Evolutionary conservation across 768 basidiomycete genomes (phyloP).

Genomic region (Auriculariales sp.): DNA sequence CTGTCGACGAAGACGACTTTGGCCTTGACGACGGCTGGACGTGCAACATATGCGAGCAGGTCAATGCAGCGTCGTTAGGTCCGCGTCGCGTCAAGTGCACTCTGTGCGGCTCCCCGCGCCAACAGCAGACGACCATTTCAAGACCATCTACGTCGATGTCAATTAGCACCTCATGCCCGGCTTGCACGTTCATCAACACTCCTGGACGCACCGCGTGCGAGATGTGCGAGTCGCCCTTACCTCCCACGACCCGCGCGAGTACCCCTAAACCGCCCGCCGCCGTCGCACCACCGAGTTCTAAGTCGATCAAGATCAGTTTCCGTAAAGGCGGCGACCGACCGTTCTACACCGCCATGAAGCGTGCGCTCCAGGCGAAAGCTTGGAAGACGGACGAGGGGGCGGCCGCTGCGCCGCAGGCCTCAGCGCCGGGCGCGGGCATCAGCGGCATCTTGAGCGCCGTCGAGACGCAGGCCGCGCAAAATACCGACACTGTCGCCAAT

Average conservation of each 20-base stretch:
- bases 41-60: conserved; percentile 79
- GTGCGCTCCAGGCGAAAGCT: conserved; percentile 48
- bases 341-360: conserved; percentile 66
- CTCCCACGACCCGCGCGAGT: conserved; percentile 40
- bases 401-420: conserved; percentile 6
- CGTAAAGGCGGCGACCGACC: conserved; percentile 78
- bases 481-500: conserved; percentile 51
- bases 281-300: conserved; percentile 21
- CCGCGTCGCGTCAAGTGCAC: conserved; percentile 46
- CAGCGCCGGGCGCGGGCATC: conserved; percentile 31
- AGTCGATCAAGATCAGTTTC: conserved; percentile 68
- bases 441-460: conserved; percentile 69
- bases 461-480: conserved; percentile 46
- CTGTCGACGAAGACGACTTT: conserved; percentile 12
- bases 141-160: conserved; percentile 21
- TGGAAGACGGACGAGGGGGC: conserved; percentile 44
- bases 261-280: conserved; percentile 14
- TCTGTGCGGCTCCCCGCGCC: conserved; percentile 69
- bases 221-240: conserved; percentile 67
- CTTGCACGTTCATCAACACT: conserved; percentile 89
- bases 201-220: conserved; percentile 63
- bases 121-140: conserved; percentile 6
- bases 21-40: conserved; percentile 50
- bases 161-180: conserved; percentile 53
- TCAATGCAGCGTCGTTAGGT: conserved; percentile 55